These are phyloP conservation scores for Ophiostoma novo-ulmi DNA, from an alignment of 2,329 filamentous ascomycete genomes.

Conservation along the genomic window DNA sequence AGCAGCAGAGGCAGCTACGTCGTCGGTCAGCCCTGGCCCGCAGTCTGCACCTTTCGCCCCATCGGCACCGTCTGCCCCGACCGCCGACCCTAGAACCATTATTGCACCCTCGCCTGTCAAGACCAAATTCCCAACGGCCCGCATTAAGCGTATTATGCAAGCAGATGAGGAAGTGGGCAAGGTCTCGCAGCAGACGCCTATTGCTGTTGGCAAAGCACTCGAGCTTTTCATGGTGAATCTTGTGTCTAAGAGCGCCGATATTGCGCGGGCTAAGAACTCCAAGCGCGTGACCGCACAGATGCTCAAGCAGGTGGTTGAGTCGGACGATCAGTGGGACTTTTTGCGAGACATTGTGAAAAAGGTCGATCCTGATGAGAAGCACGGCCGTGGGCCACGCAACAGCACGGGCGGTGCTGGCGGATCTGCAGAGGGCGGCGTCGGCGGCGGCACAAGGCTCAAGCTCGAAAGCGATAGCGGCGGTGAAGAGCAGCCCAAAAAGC, in stretches of 20 bases:
- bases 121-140: slow-evolving; percentile 93
- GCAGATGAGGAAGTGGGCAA: slow-evolving; percentile 98
- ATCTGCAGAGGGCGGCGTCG: slow-evolving; percentile 8
- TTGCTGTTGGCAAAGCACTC: slow-evolving; percentile 89
- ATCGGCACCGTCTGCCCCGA: background rate
- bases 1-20: background rate
- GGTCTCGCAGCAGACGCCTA: slow-evolving; percentile 94
- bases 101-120: slow-evolving; percentile 68
- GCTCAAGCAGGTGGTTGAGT: slow-evolving; percentile 83
- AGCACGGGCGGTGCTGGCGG: slow-evolving; percentile 47
- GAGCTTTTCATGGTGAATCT: slow-evolving; percentile 97
- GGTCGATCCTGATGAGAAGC: slow-evolving; percentile 57
- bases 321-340: slow-evolving; percentile 92
- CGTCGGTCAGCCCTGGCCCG: background rate
- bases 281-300: slow-evolving; percentile 88
- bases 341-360: slow-evolving; percentile 84
- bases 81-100: slow-evolving; percentile 14
- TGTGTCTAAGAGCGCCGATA: slow-evolving; percentile 78
- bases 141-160: slow-evolving; percentile 99
- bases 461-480: slow-evolving; percentile 33
- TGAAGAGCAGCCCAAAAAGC: slow-evolving; percentile 37
- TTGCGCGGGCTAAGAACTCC: slow-evolving; percentile 75
- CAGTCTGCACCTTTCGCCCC: background rate
- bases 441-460: slow-evolving; percentile 25
- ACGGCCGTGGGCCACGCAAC: slow-evolving; percentile 42